Conservation (phyloP, 2,329 filamentous ascomycete species). For the Penicillium frequentans region DNA sequence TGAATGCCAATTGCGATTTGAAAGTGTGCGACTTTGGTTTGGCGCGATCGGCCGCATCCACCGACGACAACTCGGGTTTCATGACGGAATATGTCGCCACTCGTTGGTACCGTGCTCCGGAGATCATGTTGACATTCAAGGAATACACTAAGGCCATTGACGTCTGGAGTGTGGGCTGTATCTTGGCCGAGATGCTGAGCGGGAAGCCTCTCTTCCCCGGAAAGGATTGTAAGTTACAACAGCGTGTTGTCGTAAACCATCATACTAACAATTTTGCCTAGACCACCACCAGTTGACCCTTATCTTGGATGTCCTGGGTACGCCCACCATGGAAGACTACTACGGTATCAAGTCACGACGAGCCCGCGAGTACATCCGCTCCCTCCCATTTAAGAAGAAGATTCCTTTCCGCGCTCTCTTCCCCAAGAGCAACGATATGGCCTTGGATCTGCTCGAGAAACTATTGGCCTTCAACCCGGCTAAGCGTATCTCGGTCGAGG, state of each 20-base stretch:
- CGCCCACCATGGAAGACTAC: slow-evolving; percentile 99
- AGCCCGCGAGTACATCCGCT: slow-evolving; percentile 96
- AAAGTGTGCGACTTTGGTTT: slow-evolving; percentile 99
- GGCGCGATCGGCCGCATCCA: slow-evolving; percentile 90
- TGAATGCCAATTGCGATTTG: slow-evolving; percentile 98
- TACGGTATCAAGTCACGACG: slow-evolving; percentile 99
- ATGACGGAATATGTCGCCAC: slow-evolving; percentile 99
- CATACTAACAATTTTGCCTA: slow-evolving; percentile 36
- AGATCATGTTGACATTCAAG: slow-evolving; percentile 99
- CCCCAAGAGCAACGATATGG: slow-evolving; percentile 97
- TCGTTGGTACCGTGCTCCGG: slow-evolving; percentile 96
- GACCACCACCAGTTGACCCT: slow-evolving; percentile 97
- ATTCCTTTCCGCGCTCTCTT: slow-evolving; percentile 96
- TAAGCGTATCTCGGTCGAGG: slow-evolving; percentile 97
- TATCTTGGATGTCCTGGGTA: slow-evolving; percentile 95
- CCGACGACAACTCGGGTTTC: slow-evolving; percentile 99
- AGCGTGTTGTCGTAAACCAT: no score
- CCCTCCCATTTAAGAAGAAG: slow-evolving; percentile 99
- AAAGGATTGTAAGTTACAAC: slow-evolving; percentile 73
- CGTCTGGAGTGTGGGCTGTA: slow-evolving; percentile 98
- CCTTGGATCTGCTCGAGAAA: slow-evolving; percentile 91
- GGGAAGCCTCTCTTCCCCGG: slow-evolving; percentile 97
- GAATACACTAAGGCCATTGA: slow-evolving; percentile 99
- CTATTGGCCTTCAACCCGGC: slow-evolving; percentile 96
- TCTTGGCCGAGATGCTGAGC: slow-evolving; percentile 97